Conservation (phyloP, 352 stramenopile genomes). For the Pythium angustatum region DNA sequence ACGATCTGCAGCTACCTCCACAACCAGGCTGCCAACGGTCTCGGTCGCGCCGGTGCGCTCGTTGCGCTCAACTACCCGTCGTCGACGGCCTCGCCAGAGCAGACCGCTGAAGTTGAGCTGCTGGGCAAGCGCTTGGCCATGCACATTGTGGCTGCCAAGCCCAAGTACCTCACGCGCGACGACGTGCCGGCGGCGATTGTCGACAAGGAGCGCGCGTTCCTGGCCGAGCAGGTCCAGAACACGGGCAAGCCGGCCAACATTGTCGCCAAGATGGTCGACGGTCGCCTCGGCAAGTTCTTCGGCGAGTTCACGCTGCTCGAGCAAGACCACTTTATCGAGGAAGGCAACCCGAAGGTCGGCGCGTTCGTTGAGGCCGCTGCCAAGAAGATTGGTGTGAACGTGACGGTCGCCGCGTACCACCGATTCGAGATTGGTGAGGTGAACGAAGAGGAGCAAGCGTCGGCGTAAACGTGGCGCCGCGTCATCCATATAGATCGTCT, state of each 20-base stretch:
- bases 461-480: constrained; percentile 25
- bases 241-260: constrained; percentile 91
- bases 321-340: constrained; percentile 94
- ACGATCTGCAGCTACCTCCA: constrained; percentile 88
- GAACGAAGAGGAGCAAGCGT: constrained; percentile 50
- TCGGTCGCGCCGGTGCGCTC: constrained; percentile 86
- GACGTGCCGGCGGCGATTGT: constrained; percentile 82
- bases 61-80: constrained; percentile 86
- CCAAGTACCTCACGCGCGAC: constrained; percentile 89
- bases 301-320: constrained; percentile 91
- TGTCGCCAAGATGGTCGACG: constrained; percentile 94
- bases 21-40: constrained; percentile 63
- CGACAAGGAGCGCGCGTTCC: constrained; percentile 91
- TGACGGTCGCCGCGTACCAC: constrained; percentile 68
- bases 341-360: constrained; percentile 88
- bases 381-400: constrained; percentile 68
- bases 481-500: no score
- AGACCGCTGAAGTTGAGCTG: constrained; percentile 60
- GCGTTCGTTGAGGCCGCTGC: constrained; percentile 65
- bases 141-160: constrained; percentile 95
- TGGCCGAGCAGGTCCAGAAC: constrained; percentile 87
- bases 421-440: constrained; percentile 78
- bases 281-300: constrained; percentile 94
- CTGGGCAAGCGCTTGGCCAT: constrained; percentile 94
- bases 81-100: constrained; percentile 44